Evolutionary conservation across 1,284 basidiomycete genomes (phyloP), one percentile per base, ranked within the genome.

Genomic region (Apiotrichum mycotoxinovorans): DNA sequence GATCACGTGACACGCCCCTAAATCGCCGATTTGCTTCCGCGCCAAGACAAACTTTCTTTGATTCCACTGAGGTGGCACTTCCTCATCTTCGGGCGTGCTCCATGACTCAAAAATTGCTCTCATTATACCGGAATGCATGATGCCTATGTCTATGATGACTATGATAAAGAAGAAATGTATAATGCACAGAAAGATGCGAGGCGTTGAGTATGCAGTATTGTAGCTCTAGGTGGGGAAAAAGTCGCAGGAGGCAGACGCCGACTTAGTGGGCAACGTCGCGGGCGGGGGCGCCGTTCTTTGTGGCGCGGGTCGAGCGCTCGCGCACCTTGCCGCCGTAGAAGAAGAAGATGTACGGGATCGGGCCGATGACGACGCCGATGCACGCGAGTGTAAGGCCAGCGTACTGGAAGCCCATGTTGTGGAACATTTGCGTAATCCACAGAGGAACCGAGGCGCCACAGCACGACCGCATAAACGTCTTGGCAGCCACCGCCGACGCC

Each of bases 401-500:
- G 43, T 65, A 70, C 58, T 70, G 66, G 64, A 72, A 72, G 2
- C 62, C 61, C 49, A 72, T 56, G 51, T 66, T 65, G 59, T 68
- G 63, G 64, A 52, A 57, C 18, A 52, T 30, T 12, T 49, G 46
- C 1, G 46, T 49, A 25, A 57, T 52, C 71, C 71, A 72, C 34
- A 72, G 63, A 12, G 72, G 71, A 3, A 74, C 69, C 0, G 63
- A 62, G 2, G 75, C 78, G 14, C 80, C 81, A 48, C 77, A 69
- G 15, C 79, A 64, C 9, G 75, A 76, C 25, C 80, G 74, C 51
- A 80, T 66, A 22, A 83, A 72, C 0, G 80, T 81, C 68, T 82
- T 82, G 52, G 80, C 79, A 4, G 80, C 78, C 44, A 80, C 71
- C 4, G 77, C 78, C 14, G 73, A 75, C 1, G 79, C 76, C 1